These are phyloP conservation scores for Sclerotinia minor DNA, from an alignment of 2,329 filamentous ascomycete genomes.

Conservation along the genomic window DNA sequence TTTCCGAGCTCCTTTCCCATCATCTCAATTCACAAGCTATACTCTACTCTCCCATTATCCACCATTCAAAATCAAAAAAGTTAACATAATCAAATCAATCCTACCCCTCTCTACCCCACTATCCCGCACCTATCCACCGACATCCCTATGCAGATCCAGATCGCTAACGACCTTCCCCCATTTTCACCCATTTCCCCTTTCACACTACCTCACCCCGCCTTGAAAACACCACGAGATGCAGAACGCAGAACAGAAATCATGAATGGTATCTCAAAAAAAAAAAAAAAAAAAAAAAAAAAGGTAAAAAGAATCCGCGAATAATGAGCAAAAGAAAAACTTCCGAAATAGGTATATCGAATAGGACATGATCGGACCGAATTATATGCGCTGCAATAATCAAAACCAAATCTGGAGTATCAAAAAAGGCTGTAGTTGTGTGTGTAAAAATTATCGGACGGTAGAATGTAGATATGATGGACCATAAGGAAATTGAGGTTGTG, in stretches of 20 bases:
- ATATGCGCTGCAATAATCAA: constrained; percentile 22
- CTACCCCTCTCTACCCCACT: background rate
- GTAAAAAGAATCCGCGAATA: background rate
- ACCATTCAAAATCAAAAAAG: background rate
- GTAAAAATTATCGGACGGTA: constrained; percentile 16
- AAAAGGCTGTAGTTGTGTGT: background rate
- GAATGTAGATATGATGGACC: background rate
- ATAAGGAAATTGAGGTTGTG: background rate
- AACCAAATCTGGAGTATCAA: background rate
- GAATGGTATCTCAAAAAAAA: constrained; percentile 27
- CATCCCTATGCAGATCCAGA: constrained; percentile 2
- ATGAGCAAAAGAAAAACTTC: background rate
- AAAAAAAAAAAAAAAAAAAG: too few relatives aligned
- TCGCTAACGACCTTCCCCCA: background rate
- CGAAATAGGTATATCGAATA: background rate
- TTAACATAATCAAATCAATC: background rate
- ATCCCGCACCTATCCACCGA: background rate
- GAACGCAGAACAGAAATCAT: constrained; percentile 19
- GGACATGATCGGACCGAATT: background rate
- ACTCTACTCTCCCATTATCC: background rate
- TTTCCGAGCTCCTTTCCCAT: background rate
- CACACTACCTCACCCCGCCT: background rate
- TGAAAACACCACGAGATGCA: background rate
- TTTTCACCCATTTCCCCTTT: background rate
- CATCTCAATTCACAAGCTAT: background rate